These are phyloP conservation scores for Hibiscus trionum DNA, from an alignment of 345 rosid species.

Conservation along the genomic window DNA sequence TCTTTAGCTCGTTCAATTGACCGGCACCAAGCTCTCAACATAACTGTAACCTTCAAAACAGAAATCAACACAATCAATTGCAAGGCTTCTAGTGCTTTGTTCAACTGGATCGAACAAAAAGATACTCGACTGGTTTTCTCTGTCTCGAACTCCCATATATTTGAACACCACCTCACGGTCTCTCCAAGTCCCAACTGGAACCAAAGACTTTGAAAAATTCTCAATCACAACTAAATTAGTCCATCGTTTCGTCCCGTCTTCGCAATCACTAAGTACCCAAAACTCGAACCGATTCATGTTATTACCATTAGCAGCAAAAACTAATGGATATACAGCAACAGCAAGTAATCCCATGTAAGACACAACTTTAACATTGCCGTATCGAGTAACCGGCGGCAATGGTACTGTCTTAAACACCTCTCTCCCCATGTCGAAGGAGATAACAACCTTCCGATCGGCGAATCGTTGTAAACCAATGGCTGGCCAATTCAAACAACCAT, in stretches of 20 bases:
- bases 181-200: conserved; percentile 19
- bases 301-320: not conserved
- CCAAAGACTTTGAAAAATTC: not conserved
- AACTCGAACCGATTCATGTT: conserved; percentile 12
- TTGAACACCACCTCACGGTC: conserved; percentile 22
- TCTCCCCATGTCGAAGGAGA: conserved; percentile 22
- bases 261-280: conserved; percentile 11
- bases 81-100: not conserved
- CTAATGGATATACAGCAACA: conserved; percentile 21
- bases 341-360: conserved; percentile 19
- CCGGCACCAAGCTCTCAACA: conserved; percentile 30
- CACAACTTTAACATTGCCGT: conserved; percentile 10
- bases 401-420: conserved; percentile 11
- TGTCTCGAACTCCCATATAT: not conserved
- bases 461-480: conserved; percentile 11
- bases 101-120: conserved; percentile 2
- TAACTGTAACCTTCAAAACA: conserved; percentile 18
- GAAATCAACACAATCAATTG: not conserved
- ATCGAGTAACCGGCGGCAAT: not conserved
- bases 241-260: not conserved
- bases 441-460: conserved; percentile 1
- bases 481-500: conserved; percentile 14
- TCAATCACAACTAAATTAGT: not conserved
- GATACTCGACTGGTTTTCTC: not conserved
- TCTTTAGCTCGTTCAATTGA: conserved; percentile 3